A percentile compares a stretch with the other conserved stretches of the same genome.
Conservation (phyloP, 495 filamentous ascomycete genomes). For the Pyronema domesticum region DNA sequence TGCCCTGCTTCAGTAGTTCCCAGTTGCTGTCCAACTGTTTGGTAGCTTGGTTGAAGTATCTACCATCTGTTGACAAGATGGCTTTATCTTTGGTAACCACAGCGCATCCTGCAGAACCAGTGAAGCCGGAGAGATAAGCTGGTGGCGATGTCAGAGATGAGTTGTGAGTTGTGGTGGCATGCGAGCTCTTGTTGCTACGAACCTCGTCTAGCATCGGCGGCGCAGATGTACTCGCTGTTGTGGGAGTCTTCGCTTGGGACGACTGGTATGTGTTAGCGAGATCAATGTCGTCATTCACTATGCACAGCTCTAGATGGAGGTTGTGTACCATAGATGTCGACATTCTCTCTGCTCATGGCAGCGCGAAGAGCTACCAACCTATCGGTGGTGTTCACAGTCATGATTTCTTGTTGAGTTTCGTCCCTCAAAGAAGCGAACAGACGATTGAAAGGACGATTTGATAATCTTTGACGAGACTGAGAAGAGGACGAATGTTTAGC, state of each 20-base stretch:
- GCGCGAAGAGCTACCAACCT: constrained; percentile 60
- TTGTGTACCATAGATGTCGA: constrained; percentile 80
- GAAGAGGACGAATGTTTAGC: no score
- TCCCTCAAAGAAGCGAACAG: constrained; percentile 26
- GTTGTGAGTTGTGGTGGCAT: constrained; percentile 20
- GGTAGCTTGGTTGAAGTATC: constrained; percentile 94
- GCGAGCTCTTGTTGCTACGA: neutral
- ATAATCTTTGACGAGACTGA: no score
- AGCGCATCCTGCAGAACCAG: constrained; percentile 85
- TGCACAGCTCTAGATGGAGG: constrained; percentile 9
- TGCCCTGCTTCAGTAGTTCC: constrained; percentile 76
- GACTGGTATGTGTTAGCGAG: constrained; percentile 36
- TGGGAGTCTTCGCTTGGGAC: constrained; percentile 96
- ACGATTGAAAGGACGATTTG: neutral
- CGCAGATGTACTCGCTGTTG: constrained; percentile 93
- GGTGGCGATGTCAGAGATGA: constrained; percentile 31
- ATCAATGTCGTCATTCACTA: neutral
- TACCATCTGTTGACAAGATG: constrained; percentile 82
- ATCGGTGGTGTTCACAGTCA: constrained; percentile 60
- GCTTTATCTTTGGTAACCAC: constrained; percentile 76
- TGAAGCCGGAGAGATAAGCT: constrained; percentile 50
- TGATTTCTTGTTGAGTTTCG: constrained; percentile 38
- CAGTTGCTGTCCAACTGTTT: constrained; percentile 89
- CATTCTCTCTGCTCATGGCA: constrained; percentile 58
- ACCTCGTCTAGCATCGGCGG: constrained; percentile 80